Base-by-base conservation (phyloP, 2,329 filamentous ascomycete genomes). In the Paraconiothyrium brasiliense region DNA sequence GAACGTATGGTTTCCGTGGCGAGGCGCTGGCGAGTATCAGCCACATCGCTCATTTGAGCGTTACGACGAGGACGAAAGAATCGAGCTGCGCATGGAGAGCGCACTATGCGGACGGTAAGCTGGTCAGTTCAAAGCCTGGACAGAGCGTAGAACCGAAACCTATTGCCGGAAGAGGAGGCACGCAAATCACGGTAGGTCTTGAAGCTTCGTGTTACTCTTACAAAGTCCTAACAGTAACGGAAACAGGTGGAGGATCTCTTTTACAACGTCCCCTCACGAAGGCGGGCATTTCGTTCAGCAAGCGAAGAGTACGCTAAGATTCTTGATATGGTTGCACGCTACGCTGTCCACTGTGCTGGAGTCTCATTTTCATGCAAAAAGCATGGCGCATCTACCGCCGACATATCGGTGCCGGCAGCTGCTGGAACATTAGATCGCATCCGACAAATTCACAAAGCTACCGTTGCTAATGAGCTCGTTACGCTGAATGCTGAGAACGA, bases 281-380 rank as follows among this genome's bases (percentile, higher is more conserved):
- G 94, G 39, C 88, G 89, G 67, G 95, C 96, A 11, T 99, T 99
- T 73, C 89, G 95, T 44, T 98, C 94, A 14, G 83, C 92, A 20
- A 92, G 93, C 41, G 95, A 99, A 74, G 96, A 99, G 76, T 98
- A 96, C 82, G 93, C 96, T 72, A 99, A 98, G 81, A 97, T 99
- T 59, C 89, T 98, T 30, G 95, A 99, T 75, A 89, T 97, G 75
- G 91, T 98, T 9, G 93, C 95, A 14, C 89, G 92, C 47, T 98
- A 99, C 80, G 92, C 95, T 32, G 87, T 99, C 10, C 95, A 99
- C 78, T 97, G 94, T 75, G 83, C 87, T 58, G 89, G 91, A n/a
- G 93, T 99, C 13, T 92, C 92, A 1, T 98, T 99, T 77, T 94
- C 93, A 3, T 98, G 95, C 82, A 97, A 97, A 78, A 99, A 98